These are phyloP conservation scores for Tetrahymena elliotti DNA, from an alignment of 73 alveolate genomes.

Conservation along the genomic window DNA sequence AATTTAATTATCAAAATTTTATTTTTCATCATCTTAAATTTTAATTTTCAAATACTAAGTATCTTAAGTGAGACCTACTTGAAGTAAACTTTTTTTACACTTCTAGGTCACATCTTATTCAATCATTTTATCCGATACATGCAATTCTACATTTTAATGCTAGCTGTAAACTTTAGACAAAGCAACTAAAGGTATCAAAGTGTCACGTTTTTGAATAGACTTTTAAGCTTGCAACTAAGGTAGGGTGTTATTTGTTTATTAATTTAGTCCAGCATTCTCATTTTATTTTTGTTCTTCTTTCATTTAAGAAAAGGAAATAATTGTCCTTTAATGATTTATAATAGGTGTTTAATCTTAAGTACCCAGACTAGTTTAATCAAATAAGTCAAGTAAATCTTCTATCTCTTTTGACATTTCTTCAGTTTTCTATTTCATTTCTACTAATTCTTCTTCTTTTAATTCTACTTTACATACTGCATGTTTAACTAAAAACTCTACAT, in stretches of 20 bases:
- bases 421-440: neutral
- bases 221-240: too few species aligned
- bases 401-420: neutral
- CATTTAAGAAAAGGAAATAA: too few species aligned
- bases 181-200: neutral
- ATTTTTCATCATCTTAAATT: neutral
- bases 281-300: neutral
- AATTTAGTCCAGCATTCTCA: neutral
- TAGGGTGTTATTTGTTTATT: neutral
- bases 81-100: neutral
- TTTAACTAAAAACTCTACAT: neutral
- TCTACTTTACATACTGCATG: neutral
- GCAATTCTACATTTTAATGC: neutral
- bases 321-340: too few species aligned
- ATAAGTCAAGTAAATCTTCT: neutral
- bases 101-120: neutral
- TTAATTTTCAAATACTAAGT: neutral
- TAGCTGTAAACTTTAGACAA: neutral
- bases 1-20: neutral
- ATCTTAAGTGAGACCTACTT: neutral
- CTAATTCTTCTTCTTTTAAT: neutral
- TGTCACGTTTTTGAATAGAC: neutral
- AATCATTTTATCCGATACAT: neutral
- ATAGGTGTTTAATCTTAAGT: neutral
- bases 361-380: neutral